A percentile compares a stretch with the other conserved stretches of the same genome.
Conservation (phyloP, 1,284 basidiomycete genomes). For the Heterobasidion occidentale region DNA sequence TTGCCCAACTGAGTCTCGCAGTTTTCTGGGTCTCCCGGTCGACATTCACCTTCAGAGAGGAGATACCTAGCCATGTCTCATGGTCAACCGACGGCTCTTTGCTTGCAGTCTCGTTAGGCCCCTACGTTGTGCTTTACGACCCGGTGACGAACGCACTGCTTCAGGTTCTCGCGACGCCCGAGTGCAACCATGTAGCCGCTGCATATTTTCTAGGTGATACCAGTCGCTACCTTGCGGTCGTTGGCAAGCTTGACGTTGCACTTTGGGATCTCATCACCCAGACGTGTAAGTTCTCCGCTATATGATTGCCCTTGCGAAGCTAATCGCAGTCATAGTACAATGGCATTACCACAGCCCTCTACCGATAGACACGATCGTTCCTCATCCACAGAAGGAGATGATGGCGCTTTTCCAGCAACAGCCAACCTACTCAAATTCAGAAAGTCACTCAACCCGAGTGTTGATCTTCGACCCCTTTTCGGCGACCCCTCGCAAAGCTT, state of each 20-base stretch:
- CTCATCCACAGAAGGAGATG: conserved; percentile 48
- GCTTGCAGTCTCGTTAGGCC: conserved; percentile 67
- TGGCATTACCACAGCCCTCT: conserved; percentile 44
- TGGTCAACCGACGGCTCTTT: conserved; percentile 90
- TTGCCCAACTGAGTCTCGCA: conserved; percentile 20
- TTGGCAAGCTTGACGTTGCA: conserved; percentile 44
- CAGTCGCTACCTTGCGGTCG: conserved; percentile 56
- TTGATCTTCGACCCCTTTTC: conserved; percentile 42
- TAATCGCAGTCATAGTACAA: conserved; percentile 30
- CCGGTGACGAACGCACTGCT: conserved; percentile 59
- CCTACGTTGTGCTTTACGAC: conserved; percentile 75
- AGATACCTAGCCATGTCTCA: conserved; percentile 54
- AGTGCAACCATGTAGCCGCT: conserved; percentile 30
- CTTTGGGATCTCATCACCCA: conserved; percentile 80
- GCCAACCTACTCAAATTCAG: conserved; percentile 18
- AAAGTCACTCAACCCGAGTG: conserved; percentile 31
- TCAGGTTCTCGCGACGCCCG: conserved; percentile 55
- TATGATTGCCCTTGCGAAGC: conserved; percentile 11
- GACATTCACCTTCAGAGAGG: conserved; percentile 61
- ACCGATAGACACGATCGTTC: conserved; percentile 36
- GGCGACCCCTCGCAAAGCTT: conserved; percentile 31
- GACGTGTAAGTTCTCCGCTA: conserved; percentile 39
- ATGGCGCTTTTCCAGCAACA: conserved; percentile 48
- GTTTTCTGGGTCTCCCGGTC: conserved; percentile 77
- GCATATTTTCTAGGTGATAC: conserved; percentile 57